Conservation (phyloP, 805 yeast genomes). For the Nakazawaea ambrosiae region DNA sequence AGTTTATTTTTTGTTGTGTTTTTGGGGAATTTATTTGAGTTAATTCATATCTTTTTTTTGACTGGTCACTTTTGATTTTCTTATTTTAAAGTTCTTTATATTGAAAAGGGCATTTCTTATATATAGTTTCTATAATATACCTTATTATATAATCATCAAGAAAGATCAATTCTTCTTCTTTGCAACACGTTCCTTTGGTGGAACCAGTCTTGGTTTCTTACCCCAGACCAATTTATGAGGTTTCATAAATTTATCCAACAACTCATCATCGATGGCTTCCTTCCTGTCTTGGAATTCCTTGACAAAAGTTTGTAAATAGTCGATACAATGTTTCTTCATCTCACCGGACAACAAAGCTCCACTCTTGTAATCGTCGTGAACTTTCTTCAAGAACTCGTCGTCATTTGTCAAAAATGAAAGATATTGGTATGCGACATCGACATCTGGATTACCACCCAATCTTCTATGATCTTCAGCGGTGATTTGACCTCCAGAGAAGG, state of each 20-base stretch:
- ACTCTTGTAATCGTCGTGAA: slow-evolving; percentile 57
- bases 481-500: slow-evolving; percentile 90
- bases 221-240: slow-evolving; percentile 82
- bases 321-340: slow-evolving; percentile 82
- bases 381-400: slow-evolving; percentile 63
- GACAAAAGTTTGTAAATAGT: slow-evolving; percentile 72
- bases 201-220: slow-evolving; percentile 62
- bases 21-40: no score
- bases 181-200: slow-evolving; percentile 48
- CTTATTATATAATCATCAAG: no score
- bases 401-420: slow-evolving; percentile 85
- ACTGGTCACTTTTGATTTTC: slow-evolving; percentile 26
- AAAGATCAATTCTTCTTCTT: no score
- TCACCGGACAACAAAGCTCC: slow-evolving; percentile 92
- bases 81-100: no score
- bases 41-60: slow-evolving; percentile 19
- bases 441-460: slow-evolving; percentile 90
- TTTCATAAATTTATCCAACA: slow-evolving; percentile 65
- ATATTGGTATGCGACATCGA: slow-evolving; percentile 93
- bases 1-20: no score
- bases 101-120: no score
- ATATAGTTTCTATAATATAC: no score
- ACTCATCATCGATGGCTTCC: slow-evolving; percentile 52
- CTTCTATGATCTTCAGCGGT: slow-evolving; percentile 86
- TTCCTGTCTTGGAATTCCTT: slow-evolving; percentile 77